These are phyloP conservation scores for Candida endomychidarum DNA, from an alignment of 805 yeast species.

Conservation along the genomic window DNA sequence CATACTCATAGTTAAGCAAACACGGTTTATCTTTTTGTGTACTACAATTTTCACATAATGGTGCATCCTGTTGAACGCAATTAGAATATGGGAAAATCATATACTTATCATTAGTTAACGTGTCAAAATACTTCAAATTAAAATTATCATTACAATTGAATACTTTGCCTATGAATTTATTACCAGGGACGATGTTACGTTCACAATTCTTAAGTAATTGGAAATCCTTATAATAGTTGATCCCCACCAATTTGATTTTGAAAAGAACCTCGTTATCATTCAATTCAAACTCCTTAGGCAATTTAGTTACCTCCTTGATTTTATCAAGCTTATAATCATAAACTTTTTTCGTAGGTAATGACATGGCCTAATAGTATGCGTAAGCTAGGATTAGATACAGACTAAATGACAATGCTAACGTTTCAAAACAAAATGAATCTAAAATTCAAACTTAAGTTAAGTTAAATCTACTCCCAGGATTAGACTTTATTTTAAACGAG, in stretches of 20 bases:
- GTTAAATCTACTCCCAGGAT: background rate
- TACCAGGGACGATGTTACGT: constrained; percentile 32
- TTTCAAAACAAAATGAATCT: no score
- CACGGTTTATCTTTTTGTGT: constrained; percentile 21
- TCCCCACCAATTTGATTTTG: constrained; percentile 28
- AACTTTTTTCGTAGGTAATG: constrained; percentile 27
- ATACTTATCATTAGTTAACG: constrained; percentile 17
- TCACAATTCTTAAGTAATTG: constrained; percentile 11
- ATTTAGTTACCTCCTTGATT: constrained; percentile 25
- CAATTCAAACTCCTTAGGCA: constrained; percentile 24
- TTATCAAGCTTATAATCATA: constrained; percentile 19
- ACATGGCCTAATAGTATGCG: no score
- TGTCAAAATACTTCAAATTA: constrained; percentile 4
- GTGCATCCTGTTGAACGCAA: constrained; percentile 26
- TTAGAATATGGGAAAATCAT: constrained; percentile 35
- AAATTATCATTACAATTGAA: constrained; percentile 14
- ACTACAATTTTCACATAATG: constrained; percentile 21
- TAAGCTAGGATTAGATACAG: no score
- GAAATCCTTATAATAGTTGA: constrained; percentile 30
- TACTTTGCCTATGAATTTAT: constrained; percentile 32
- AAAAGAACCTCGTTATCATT: constrained; percentile 22
- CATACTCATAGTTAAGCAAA: constrained; percentile 25
- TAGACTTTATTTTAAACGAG: background rate
- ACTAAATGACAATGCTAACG: no score
- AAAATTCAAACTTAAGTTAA: no score